phyloP scores from a whole-genome alignment of 2,329 filamentous ascomycete species.

The Arthroderma sp. region DNA sequence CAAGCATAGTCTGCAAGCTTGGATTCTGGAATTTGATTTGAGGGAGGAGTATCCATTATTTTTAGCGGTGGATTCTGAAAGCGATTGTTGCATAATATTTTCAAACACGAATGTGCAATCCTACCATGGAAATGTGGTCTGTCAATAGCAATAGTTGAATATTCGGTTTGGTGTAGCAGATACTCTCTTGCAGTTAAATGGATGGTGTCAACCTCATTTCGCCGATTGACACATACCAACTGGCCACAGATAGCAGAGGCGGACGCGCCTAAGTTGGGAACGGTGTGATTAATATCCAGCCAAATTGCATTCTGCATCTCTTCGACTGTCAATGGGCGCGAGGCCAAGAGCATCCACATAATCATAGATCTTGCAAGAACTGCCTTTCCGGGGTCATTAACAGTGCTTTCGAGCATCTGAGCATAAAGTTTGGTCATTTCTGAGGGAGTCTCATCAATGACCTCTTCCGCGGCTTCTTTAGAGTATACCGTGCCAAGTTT shows the following conservation, averaged over 20 bases:
- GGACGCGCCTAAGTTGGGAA: conserved; percentile 19
- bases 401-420: conserved; percentile 23
- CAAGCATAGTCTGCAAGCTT: conserved; percentile 20
- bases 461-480: conserved; percentile 20
- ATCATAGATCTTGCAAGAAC: conserved; percentile 28
- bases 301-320: conserved; percentile 28
- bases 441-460: conserved; percentile 23
- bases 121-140: too few species aligned
- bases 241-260: conserved; percentile 23
- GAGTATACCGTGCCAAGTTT: conserved; percentile 11
- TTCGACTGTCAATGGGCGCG: conserved; percentile 23
- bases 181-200: conserved; percentile 26
- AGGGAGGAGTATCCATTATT: too few species aligned
- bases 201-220: conserved; percentile 20
- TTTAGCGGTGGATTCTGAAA: too few species aligned
- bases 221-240: conserved; percentile 21
- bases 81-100: too few species aligned
- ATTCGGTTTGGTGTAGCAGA: conserved; percentile 16
- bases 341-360: conserved; percentile 26
- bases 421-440: conserved; percentile 29
- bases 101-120: too few species aligned
- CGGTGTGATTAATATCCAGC: conserved; percentile 17
- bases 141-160: conserved; percentile 22
- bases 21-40: neutral
- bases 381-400: conserved; percentile 18